Conservation (phyloP, 83 land plant species). For the Thuja plicata region DNA sequence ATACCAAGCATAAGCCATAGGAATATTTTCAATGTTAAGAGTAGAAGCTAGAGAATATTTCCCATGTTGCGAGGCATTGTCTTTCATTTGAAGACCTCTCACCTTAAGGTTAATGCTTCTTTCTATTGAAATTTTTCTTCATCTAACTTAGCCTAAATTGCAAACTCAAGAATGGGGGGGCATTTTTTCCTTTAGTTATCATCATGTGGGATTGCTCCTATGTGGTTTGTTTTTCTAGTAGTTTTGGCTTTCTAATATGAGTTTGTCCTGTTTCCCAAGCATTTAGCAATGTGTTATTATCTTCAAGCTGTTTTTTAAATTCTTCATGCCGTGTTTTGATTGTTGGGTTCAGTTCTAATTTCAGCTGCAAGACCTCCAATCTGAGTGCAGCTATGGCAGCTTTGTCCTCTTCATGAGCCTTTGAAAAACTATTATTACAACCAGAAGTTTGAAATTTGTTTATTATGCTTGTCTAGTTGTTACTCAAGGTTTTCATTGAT, state of each 20-base stretch:
- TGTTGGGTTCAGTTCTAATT: not conserved
- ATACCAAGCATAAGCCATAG: not conserved
- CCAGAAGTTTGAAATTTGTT: not conserved
- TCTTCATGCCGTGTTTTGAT: not conserved
- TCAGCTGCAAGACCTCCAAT: not conserved
- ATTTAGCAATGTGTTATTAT: not conserved
- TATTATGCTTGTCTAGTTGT: not conserved
- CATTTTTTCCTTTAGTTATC: not conserved
- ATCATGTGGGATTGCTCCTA: not conserved
- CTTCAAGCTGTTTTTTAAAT: not conserved
- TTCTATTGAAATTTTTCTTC: not conserved
- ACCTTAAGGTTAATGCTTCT: not conserved
- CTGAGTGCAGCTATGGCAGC: not conserved
- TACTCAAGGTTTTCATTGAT: not conserved
- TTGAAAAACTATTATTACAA: not conserved
- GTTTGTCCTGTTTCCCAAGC: not conserved
- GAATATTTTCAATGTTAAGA: not conserved
- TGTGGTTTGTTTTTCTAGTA: not conserved
- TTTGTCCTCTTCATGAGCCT: not conserved
- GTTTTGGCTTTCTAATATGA: not conserved
- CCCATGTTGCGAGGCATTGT: not conserved
- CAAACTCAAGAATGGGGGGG: not conserved
- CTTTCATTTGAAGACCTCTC: not conserved
- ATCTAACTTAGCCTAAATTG: not conserved
- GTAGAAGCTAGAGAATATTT: not conserved